Evolutionary conservation across 2,329 filamentous ascomycete species (phyloP).

Genomic region (Colletotrichum tanaceti): DNA sequence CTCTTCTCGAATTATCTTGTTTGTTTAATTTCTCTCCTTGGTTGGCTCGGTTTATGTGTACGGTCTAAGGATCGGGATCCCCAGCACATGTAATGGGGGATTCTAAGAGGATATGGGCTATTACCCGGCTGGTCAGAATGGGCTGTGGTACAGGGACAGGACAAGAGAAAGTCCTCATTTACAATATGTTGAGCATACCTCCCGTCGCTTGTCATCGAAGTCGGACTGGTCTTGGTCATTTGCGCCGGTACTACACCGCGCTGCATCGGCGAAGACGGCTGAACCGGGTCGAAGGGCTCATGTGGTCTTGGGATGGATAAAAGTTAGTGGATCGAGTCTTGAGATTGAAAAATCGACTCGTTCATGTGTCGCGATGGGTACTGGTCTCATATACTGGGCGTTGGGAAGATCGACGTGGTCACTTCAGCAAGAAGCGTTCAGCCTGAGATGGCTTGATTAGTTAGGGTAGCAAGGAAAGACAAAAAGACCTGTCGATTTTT

Average conservation of each 20-base stretch:
- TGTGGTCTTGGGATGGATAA: constrained; percentile 20
- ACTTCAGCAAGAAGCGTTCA: constrained; percentile 20
- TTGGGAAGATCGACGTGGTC: constrained; percentile 33
- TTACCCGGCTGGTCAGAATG: constrained; percentile 22
- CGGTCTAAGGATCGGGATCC: constrained; percentile 30
- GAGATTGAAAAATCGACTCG: constrained; percentile 40
- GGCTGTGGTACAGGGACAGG: constrained; percentile 1
- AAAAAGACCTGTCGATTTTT: constrained; percentile 31
- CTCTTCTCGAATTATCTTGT: constrained; percentile 23
- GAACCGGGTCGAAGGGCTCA: background rate
- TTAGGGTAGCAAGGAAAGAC: constrained; percentile 37
- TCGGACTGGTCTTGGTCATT: background rate
- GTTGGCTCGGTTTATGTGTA: constrained; percentile 12
- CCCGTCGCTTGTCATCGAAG: background rate
- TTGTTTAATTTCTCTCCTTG: constrained; percentile 5
- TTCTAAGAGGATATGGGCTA: constrained; percentile 17
- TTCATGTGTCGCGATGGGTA: constrained; percentile 22
- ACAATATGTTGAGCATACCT: background rate
- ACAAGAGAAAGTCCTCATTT: constrained; percentile 8
- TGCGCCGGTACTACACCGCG: constrained; percentile 18
- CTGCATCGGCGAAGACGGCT: constrained; percentile 7
- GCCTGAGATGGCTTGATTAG: constrained; percentile 34
- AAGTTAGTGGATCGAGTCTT: constrained; percentile 39
- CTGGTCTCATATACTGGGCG: constrained; percentile 27
- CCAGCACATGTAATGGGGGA: constrained; percentile 41